phyloP scores from a whole-genome alignment of 306 rosid species.

The Dryas alaskensis region DNA sequence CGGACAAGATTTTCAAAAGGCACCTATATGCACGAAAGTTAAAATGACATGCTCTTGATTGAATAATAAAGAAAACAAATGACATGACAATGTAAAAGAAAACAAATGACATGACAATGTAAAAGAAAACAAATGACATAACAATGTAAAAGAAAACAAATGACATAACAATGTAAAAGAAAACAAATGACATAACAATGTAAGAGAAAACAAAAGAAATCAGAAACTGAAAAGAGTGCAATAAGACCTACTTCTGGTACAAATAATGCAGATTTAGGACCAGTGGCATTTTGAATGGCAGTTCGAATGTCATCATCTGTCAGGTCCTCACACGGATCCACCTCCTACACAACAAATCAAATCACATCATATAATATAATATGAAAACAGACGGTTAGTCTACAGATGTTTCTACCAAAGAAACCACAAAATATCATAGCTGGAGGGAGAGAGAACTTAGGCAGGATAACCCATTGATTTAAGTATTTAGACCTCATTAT shows the following conservation, averaged over 20 bases:
- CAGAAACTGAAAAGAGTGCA: slow-evolving; percentile 19
- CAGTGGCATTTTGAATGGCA: slow-evolving; percentile 97
- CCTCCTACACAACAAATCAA: slow-evolving; percentile 63
- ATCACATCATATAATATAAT: slow-evolving; percentile 27
- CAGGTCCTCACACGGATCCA: slow-evolving; percentile 98
- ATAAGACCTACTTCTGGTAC: slow-evolving; percentile 82
- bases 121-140: neutral
- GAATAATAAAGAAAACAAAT: neutral
- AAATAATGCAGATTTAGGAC: slow-evolving; percentile 90
- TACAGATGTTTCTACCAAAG: neutral
- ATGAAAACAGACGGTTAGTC: neutral
- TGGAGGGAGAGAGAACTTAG: neutral
- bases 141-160: neutral
- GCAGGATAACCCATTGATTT: neutral
- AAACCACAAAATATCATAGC: neutral
- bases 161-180: neutral
- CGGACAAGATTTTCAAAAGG: slow-evolving; percentile 96
- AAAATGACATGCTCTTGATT: slow-evolving; percentile 7
- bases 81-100: neutral
- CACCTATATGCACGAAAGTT: slow-evolving; percentile 47
- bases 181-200: slow-evolving; percentile 1
- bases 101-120: neutral
- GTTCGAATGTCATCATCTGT: slow-evolving; percentile 98
- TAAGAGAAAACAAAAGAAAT: slow-evolving; percentile 8
- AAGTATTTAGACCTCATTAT: neutral